A percentile compares a stretch with the other conserved stretches of the same genome.
These are phyloP conservation scores for Phialophora macrospora DNA, from an alignment of 2,329 filamentous ascomycete genomes.

Conservation along the genomic window DNA sequence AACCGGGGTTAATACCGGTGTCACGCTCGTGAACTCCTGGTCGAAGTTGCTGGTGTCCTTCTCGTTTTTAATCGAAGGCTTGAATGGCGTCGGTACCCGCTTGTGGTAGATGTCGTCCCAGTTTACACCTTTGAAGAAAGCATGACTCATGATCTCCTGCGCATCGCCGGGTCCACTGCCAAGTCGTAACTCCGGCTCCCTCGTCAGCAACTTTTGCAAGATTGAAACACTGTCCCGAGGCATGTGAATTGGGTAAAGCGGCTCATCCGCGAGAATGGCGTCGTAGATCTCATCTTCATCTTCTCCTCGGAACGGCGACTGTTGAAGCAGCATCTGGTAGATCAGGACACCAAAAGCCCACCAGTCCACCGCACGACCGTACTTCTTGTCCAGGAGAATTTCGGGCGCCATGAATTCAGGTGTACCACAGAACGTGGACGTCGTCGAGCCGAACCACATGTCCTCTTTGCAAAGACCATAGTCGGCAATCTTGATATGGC, in stretches of 20 bases:
- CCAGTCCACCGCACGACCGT: slow-evolving; percentile 96
- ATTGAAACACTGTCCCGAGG: slow-evolving; percentile 96
- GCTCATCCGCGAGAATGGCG: slow-evolving; percentile 95
- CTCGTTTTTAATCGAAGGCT: slow-evolving; percentile 84
- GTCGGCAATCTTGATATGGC: slow-evolving; percentile 98
- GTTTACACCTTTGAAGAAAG: slow-evolving; percentile 96
- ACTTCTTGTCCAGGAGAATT: slow-evolving; percentile 98
- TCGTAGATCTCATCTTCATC: slow-evolving; percentile 99
- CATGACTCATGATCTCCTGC: slow-evolving; percentile 98
- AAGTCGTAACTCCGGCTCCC: slow-evolving; percentile 89
- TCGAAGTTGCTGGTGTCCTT: slow-evolving; percentile 99
- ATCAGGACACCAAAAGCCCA: slow-evolving; percentile 99
- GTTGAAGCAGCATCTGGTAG: slow-evolving; percentile 99
- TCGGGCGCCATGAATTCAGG: slow-evolving; percentile 99
- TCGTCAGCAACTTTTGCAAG: slow-evolving; percentile 92
- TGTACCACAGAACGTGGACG: slow-evolving; percentile 98
- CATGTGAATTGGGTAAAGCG: slow-evolving; percentile 98
- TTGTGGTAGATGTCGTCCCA: slow-evolving; percentile 99
- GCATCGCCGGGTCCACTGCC: slow-evolving; percentile 96
- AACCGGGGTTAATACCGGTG: slow-evolving; percentile 93
- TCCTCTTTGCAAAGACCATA: slow-evolving; percentile 99
- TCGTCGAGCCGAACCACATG: slow-evolving; percentile 98
- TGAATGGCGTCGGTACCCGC: slow-evolving; percentile 83
- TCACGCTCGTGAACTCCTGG: slow-evolving; percentile 97
- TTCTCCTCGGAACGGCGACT: slow-evolving; percentile 97